Conservation (phyloP, 2,329 filamentous ascomycete species). For the Hypoxylon sp. region DNA sequence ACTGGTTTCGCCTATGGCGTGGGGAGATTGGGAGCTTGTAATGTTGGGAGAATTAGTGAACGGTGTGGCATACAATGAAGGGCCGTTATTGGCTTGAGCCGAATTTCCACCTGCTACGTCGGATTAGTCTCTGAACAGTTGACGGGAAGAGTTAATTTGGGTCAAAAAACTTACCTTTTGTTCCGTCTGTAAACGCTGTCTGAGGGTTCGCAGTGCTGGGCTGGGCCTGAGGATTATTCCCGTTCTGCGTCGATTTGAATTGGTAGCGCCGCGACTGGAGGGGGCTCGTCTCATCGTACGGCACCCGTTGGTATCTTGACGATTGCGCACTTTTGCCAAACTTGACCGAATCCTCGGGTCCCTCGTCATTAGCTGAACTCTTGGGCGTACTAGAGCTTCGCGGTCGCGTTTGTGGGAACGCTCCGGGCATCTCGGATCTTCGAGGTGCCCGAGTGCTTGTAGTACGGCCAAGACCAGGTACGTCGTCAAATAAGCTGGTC, state of each 20-base stretch:
- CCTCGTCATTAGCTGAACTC: slow-evolving; percentile 43
- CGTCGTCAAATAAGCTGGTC: slow-evolving; percentile 63
- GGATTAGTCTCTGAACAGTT: slow-evolving; percentile 10
- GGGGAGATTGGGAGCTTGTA: slow-evolving; percentile 8
- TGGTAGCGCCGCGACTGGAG: slow-evolving; percentile 37
- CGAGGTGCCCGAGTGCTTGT: slow-evolving; percentile 54
- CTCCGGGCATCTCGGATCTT: slow-evolving; percentile 38
- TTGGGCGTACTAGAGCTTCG: slow-evolving; percentile 44
- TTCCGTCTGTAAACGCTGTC: slow-evolving; percentile 22
- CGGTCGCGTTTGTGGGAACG: slow-evolving; percentile 39
- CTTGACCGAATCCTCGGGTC: slow-evolving; percentile 40
- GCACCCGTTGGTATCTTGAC: slow-evolving; percentile 16
- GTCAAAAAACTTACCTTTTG: slow-evolving; percentile 33
- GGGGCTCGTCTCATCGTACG: neutral
- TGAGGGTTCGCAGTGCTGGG: slow-evolving; percentile 28
- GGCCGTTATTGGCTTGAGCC: slow-evolving; percentile 44
- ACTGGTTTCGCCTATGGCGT: slow-evolving; percentile 14
- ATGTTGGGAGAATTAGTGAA: slow-evolving; percentile 22
- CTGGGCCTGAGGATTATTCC: slow-evolving; percentile 26
- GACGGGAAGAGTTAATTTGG: neutral
- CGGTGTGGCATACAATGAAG: slow-evolving; percentile 58
- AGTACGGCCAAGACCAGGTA: slow-evolving; percentile 53
- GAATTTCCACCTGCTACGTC: slow-evolving; percentile 35
- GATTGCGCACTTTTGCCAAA: slow-evolving; percentile 22
- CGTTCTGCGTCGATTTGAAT: slow-evolving; percentile 33